These are phyloP conservation scores for Tilletia walkeri DNA, from an alignment of 1,284 basidiomycete species.

Conservation along the genomic window DNA sequence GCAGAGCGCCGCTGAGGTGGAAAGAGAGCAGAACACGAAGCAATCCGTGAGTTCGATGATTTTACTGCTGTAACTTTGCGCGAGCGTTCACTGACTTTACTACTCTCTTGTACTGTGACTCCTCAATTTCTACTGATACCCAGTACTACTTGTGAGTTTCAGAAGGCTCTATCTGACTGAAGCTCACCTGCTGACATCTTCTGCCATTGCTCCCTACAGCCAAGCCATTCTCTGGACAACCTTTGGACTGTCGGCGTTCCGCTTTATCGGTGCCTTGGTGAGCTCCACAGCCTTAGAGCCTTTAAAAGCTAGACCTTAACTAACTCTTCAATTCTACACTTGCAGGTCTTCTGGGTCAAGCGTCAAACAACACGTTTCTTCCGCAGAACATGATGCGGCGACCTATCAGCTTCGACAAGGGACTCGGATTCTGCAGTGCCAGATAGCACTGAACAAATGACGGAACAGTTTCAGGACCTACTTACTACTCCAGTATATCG, in stretches of 20 bases:
- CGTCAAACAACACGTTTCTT: constrained; percentile 48
- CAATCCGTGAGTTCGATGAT: constrained; percentile 62
- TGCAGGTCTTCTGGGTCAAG: constrained; percentile 45
- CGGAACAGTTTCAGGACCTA: too few species aligned
- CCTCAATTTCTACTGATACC: background rate
- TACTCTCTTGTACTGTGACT: background rate
- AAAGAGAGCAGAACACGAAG: constrained; percentile 57
- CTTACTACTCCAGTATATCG: too few species aligned
- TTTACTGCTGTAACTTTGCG: background rate
- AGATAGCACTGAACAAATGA: too few species aligned
- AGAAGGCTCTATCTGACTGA: background rate
- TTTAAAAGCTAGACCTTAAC: background rate
- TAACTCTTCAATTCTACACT: too few species aligned
- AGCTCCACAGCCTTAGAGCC: background rate
- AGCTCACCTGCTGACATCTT: background rate
- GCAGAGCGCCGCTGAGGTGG: constrained; percentile 56
- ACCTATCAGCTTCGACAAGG: too few species aligned
- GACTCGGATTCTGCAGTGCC: too few species aligned
- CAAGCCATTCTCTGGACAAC: constrained; percentile 83
- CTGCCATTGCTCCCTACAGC: constrained; percentile 21
- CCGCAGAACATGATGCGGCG: constrained; percentile 31
- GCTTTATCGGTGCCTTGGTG: constrained; percentile 63
- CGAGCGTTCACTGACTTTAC: background rate
- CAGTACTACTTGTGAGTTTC: background rate
- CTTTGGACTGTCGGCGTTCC: constrained; percentile 74